Evolutionary conservation across 2,329 filamentous ascomycete species (phyloP), one percentile per base, ranked within the genome.

Genomic region (Ophiostoma triangulosporum): DNA sequence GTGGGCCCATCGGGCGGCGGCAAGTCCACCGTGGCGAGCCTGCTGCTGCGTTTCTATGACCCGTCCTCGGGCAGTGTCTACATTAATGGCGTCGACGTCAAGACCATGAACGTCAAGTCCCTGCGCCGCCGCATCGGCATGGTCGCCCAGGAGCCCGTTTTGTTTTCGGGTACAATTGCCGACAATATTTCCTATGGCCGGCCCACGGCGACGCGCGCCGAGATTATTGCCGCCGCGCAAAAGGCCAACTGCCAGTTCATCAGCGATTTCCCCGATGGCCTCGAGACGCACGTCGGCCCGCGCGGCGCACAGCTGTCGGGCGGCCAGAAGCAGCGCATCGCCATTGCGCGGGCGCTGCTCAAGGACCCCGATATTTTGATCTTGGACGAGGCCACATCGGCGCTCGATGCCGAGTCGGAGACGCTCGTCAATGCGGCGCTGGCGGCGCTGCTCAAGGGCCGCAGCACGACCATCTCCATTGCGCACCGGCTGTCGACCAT

Each of bases 171-270:
- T 33, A 85, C 85, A 0, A 85, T 93, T 59, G 85, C 86, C 3
- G 86, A 93, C 65, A 93, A 94, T 62, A 97, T 98, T 61, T 77
- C 89, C 0, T 98, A 98, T 63, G 93, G 91, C 54, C 84, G 82
- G 55, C 91, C 91, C 1, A 67, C 78, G 48, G 91, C 93, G 1
- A 83, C 83, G 3, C 77, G 86, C 52, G 73, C 79, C 31, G 88
- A 96, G 61, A 93, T 98, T 55, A 78, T 95, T 55, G 77, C 81
- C 20, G 94, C 93, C 7, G 93, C 93, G 4, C 78, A 87, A 57
- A 86, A 91, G 66, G 93, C 93, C 52, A 98, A 98, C 67, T 98
- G 93, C 66, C 84, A 86, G 61, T 98, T 98, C 64, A 95, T 98
- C 66, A 84, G 86, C 65, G 93, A 98, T 66, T 94, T 98, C 61